Evolutionary conservation across 2,329 filamentous ascomycete species (phyloP), one percentile per base, ranked within the genome.

Genomic region (Exophiala alcalophila): DNA sequence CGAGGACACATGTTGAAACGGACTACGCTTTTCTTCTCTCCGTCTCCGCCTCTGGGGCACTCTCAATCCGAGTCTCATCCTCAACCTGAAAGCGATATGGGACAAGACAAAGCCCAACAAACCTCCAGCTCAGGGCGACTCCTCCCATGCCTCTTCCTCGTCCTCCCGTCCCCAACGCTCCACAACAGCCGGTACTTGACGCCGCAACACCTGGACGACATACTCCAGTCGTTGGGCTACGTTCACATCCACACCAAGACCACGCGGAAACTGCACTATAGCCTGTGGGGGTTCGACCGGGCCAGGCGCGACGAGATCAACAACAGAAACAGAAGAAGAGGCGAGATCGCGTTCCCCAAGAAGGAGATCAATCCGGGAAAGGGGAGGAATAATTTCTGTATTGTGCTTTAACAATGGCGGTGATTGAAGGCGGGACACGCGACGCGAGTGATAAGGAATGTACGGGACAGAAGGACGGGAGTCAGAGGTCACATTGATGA

Each of bases 101-200:
- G 8, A 19, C 12, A 20, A 12, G 16, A 30, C 16, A 19, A 38
- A 15, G 6, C 21, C 6, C 11, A 30, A 20, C 27, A n/a, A 8
- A 27, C 2, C 35, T 18, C 11, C 21, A 32, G 9, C 14, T 14
- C 9, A 16, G 16, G 21, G 11, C 26, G 59, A 18, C 61, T 65
- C 35, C 77, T 85, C 32, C 86, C 86, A 1, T 80, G 77, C 28
- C 67, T 98, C 6, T 98, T 98, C 62, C 69, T 98, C 20, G 92
- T 98, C 7, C 70, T 98, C 2, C 92, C 92, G 2, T 80, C 86
- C 21, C 84, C 91, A 14, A 98, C 92, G 59, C 74, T 97, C 35
- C 76, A 78, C 15, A 98, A 98, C 61, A 96, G 90, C 11, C 79
- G 92, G 36, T 98, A 98, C 61, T 78, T 95, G 60, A 83, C 87